phyloP scores from a whole-genome alignment of 257 asterid genomes.

The Ophiorrhiza pumila region DNA sequence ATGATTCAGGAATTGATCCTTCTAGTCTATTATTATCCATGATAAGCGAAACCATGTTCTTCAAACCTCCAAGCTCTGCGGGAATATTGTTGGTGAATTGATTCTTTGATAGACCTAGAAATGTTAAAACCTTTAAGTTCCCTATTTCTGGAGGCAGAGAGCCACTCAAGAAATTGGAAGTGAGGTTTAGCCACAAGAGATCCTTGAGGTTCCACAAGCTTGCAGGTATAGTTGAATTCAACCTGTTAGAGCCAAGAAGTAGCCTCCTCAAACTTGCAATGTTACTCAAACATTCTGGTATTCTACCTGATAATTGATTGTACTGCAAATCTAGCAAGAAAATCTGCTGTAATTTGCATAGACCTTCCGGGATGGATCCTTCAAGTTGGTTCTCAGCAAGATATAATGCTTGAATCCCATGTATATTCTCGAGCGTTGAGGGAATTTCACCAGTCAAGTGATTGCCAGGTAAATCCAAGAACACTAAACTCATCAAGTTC shows the following conservation, averaged over 20 bases:
- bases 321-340: not conserved
- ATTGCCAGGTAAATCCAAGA: not conserved
- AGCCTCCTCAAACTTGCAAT: not conserved
- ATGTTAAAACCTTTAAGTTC: not conserved
- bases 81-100: not conserved
- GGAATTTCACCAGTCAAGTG: conserved; percentile 7
- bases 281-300: conserved; percentile 30
- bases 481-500: conserved; percentile 6
- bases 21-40: conserved; percentile 25
- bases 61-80: not conserved
- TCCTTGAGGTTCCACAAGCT: conserved; percentile 13
- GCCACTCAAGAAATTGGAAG: not conserved
- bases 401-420: not conserved
- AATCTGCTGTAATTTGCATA: conserved; percentile 18
- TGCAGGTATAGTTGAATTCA: conserved; percentile 4
- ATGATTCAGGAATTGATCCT: conserved; percentile 25
- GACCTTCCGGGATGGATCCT: conserved; percentile 15
- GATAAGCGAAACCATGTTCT: not conserved
- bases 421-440: not conserved
- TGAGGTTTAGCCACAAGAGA: conserved; percentile 11
- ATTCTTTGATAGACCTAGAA: not conserved
- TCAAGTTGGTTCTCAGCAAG: conserved; percentile 11
- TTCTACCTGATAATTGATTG: conserved; percentile 15
- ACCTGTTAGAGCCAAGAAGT: not conserved
- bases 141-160: conserved; percentile 2